Percentiles rank a stretch among this genome's conserved stretches.
Evolutionary conservation across 2,329 filamentous ascomycete genomes (phyloP).

Genomic region (Colletotrichum siamense): DNA sequence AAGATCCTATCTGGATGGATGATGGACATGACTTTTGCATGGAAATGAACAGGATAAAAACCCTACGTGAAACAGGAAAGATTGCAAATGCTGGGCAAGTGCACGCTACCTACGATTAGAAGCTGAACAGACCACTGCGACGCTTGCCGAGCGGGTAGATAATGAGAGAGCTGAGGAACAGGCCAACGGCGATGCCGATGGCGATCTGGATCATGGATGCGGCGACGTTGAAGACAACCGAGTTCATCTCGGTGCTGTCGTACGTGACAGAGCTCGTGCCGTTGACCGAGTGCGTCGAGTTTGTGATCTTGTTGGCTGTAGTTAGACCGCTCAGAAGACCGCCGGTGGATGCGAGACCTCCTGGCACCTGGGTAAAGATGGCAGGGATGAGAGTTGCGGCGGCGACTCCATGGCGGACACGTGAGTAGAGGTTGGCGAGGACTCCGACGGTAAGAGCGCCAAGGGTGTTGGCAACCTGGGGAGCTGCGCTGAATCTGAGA

Average conservation of each 20-base stretch:
- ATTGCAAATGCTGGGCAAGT: neutral
- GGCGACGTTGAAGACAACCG: constrained; percentile 49
- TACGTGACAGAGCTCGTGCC: constrained; percentile 36
- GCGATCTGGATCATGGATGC: constrained; percentile 59
- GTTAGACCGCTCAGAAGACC: constrained; percentile 50
- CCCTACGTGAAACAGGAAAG: neutral
- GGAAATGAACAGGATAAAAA: neutral
- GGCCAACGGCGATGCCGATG: constrained; percentile 55
- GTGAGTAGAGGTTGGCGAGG: constrained; percentile 79
- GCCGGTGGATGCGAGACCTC: constrained; percentile 51
- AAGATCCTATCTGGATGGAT: neutral
- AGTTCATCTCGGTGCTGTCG: constrained; percentile 31
- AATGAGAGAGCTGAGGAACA: constrained; percentile 54
- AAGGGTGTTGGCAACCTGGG: constrained; percentile 78
- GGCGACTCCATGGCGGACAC: constrained; percentile 56
- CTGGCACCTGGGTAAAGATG: constrained; percentile 55
- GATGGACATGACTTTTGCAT: neutral
- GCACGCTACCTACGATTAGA: constrained; percentile 31
- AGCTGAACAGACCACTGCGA: constrained; percentile 55
- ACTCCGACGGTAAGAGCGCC: constrained; percentile 80
- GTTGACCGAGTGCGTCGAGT: constrained; percentile 38
- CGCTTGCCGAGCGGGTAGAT: constrained; percentile 56
- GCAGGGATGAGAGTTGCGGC: constrained; percentile 52
- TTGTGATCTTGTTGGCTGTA: constrained; percentile 48
- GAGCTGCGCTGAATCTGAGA: constrained; percentile 69